Conservation (phyloP, 768 basidiomycete genomes). For the Tricholomella constricta region DNA sequence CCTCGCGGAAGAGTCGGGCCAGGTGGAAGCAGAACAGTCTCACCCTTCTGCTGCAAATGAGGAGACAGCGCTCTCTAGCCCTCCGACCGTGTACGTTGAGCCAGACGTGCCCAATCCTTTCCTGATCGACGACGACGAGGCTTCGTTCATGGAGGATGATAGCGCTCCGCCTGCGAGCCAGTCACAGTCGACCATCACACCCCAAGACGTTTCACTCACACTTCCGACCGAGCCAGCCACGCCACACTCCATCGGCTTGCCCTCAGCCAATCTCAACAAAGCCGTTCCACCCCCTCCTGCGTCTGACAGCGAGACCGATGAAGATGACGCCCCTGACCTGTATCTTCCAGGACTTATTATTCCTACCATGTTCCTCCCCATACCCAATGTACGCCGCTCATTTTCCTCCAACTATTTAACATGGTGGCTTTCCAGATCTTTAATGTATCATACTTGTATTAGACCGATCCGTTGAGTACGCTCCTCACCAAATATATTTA, state of each 20-base stretch:
- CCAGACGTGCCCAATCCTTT: slow-evolving; percentile 62
- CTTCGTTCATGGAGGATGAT: slow-evolving; percentile 37
- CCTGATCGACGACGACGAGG: slow-evolving; percentile 61
- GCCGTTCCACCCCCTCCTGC: slow-evolving; percentile 53
- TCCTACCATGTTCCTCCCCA: slow-evolving; percentile 85
- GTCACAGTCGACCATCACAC: slow-evolving; percentile 36
- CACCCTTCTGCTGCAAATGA: slow-evolving; percentile 2
- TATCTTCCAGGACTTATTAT: slow-evolving; percentile 69
- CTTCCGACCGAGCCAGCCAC: slow-evolving; percentile 28
- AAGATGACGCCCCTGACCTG: slow-evolving; percentile 55
- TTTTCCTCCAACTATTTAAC: slow-evolving; percentile 51
- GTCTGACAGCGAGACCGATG: slow-evolving; percentile 47
- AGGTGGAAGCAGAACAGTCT: neutral
- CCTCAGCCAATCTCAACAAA: slow-evolving; percentile 51
- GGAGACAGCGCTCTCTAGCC: slow-evolving; percentile 29
- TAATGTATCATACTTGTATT: slow-evolving; percentile 48
- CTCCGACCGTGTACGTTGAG: slow-evolving; percentile 37
- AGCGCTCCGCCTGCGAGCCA: slow-evolving; percentile 25
- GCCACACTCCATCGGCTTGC: slow-evolving; percentile 24
- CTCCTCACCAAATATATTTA: slow-evolving; percentile 83
- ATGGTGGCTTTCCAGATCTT: slow-evolving; percentile 62
- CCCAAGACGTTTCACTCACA: slow-evolving; percentile 47
- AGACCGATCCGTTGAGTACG: slow-evolving; percentile 85
- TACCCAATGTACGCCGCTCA: slow-evolving; percentile 78
- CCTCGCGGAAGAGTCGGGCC: neutral